Percentiles rank a stretch among this genome's conserved stretches.
These are phyloP conservation scores for Corymbia calophylla DNA, from an alignment of 441 rosid genomes.

Conservation along the genomic window DNA sequence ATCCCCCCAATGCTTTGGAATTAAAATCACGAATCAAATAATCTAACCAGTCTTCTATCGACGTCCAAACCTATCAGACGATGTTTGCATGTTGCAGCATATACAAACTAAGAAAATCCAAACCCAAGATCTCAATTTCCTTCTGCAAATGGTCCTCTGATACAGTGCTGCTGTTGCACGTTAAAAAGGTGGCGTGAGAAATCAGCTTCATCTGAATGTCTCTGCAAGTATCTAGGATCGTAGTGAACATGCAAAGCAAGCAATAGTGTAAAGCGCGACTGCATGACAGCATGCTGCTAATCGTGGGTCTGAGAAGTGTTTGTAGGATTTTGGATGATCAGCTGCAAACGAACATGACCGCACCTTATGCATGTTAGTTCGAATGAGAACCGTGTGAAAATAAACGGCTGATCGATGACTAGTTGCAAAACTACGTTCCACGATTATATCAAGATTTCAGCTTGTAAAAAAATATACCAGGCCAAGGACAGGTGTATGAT, in stretches of 20 bases:
- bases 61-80: too few relatives aligned
- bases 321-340: slow-evolving; percentile 52
- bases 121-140: too few relatives aligned
- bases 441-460: background rate
- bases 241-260: too few relatives aligned
- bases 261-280: too few relatives aligned
- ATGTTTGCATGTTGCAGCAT: too few relatives aligned
- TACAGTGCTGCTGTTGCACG: too few relatives aligned
- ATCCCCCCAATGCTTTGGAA: background rate
- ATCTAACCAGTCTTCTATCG: background rate
- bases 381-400: background rate
- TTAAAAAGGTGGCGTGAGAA: too few relatives aligned
- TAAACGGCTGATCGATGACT: background rate
- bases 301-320: background rate
- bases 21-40: background rate
- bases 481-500: background rate
- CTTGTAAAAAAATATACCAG: background rate
- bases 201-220: too few relatives aligned
- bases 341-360: slow-evolving; percentile 32
- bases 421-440: background rate
- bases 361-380: background rate
- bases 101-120: too few relatives aligned
- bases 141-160: too few relatives aligned
- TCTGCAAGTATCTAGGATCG: too few relatives aligned
- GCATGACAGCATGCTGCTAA: background rate